Base-by-base conservation (phyloP, 2,329 filamentous ascomycete species). In the Ophioceras dolichostomum region DNA sequence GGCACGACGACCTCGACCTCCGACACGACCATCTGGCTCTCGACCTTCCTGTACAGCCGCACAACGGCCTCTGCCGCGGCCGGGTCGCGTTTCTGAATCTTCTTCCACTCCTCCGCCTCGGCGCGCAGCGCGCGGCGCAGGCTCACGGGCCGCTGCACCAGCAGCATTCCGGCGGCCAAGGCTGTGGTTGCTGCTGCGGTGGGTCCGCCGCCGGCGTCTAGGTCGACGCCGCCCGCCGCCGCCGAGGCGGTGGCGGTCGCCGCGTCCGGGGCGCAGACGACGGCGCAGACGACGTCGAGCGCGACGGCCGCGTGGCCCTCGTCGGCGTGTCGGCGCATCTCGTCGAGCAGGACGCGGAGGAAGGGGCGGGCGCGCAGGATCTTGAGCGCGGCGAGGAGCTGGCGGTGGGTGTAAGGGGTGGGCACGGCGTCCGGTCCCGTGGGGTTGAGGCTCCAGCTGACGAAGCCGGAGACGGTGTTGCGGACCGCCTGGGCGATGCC, bases 361-460 rank as follows among this genome's bases (percentile, higher is more conserved):
- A 84, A 59, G 4, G 67, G 63, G 40, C 65, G 70, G 0, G 79
- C 70, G 0, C 81, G 81, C 1, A 82, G 58, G 22, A 83, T 61
- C 39, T 71, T 69, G 26, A 74, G 55, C 0, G 70, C 74, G 0
- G 70, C 66, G 8, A 83, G 67, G 3, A 86, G 60, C 44, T 83
- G 78, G 4, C 79, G 74, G 50, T 87, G 81, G 0, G 79, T 83
- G 53, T 88, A 89, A 10, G 70, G 67, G 0, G 81, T 67, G 2
- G 73, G 73, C 60, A 71, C 71, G 22, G 61, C 60, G 40, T 69
- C 73, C 26, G 69, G 55, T 4, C 38, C 43, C 5, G 60, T 60
- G 0, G 72, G 67, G 36, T 76, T 67, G 28, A 75, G 57, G 22
- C 69, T 73, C 83, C 83, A 89, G 34, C 76, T 67, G 2, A 79